Evolutionary conservation across 1,284 basidiomycete species (phyloP).

Genomic region (Schizopora paradoxa): DNA sequence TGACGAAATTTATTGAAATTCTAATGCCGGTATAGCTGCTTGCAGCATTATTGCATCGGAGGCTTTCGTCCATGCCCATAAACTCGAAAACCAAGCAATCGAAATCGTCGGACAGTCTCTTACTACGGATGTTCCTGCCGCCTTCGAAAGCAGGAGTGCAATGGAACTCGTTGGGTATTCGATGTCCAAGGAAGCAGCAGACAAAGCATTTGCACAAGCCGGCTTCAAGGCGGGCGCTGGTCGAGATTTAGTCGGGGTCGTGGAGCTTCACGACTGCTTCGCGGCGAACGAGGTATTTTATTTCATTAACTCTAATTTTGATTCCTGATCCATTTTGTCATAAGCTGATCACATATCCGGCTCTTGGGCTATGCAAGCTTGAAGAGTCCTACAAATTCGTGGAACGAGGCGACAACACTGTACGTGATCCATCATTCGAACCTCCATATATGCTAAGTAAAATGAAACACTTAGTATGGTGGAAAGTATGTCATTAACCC

Average conservation of each 20-base stretch:
- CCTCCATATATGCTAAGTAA: neutral
- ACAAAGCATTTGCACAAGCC: slow-evolving; percentile 69
- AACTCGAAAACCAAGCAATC: slow-evolving; percentile 81
- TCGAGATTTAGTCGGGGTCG: slow-evolving; percentile 73
- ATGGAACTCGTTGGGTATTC: slow-evolving; percentile 73
- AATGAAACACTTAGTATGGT: slow-evolving; percentile 49
- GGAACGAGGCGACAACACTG: slow-evolving; percentile 78
- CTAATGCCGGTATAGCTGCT: slow-evolving; percentile 43
- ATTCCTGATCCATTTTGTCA: neutral
- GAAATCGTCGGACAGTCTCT: slow-evolving; percentile 67
- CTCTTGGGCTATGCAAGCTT: slow-evolving; percentile 65
- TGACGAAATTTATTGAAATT: slow-evolving; percentile 3
- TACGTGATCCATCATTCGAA: slow-evolving; percentile 23
- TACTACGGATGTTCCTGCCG: slow-evolving; percentile 55
- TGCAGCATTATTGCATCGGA: slow-evolving; percentile 77
- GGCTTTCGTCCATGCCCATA: slow-evolving; percentile 71
- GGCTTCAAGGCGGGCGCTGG: slow-evolving; percentile 60
- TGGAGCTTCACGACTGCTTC: slow-evolving; percentile 86
- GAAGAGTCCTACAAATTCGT: slow-evolving; percentile 75
- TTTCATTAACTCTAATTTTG: neutral
- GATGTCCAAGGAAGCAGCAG: slow-evolving; percentile 70
- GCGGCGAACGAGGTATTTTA: slow-evolving; percentile 62
- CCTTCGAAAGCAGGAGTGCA: slow-evolving; percentile 61
- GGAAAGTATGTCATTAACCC: slow-evolving; percentile 88
- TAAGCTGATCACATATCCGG: slow-evolving; percentile 80